phyloP scores from a whole-genome alignment of 768 basidiomycete genomes.

The Leucocoprinus sp. region DNA sequence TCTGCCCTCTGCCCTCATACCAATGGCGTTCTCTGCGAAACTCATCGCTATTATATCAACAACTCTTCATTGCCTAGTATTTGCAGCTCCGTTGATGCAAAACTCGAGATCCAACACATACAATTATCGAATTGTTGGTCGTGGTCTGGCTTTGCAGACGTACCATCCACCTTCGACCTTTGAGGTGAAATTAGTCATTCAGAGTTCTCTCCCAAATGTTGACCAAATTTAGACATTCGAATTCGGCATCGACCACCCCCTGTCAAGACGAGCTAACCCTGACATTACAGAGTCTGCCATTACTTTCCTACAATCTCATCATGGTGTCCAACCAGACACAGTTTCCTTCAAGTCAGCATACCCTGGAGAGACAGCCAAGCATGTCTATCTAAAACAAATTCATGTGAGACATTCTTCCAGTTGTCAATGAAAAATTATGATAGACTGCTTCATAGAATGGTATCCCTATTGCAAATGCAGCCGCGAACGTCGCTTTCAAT shows the following conservation, averaged over 20 bases:
- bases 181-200: conserved; percentile 19
- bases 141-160: conserved; percentile 23
- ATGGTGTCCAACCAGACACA: conserved; percentile 16
- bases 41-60: neutral
- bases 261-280: conserved; percentile 19
- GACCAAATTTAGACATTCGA: conserved; percentile 20
- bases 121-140: conserved; percentile 21
- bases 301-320: conserved; percentile 19
- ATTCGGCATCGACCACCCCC: conserved; percentile 23
- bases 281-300: conserved; percentile 19
- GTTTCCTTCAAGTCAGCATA: conserved; percentile 22
- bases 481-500: conserved; percentile 27
- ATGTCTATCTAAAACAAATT: conserved; percentile 13
- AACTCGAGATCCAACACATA: conserved; percentile 17
- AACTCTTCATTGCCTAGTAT: neutral
- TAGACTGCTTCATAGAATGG: conserved; percentile 16
- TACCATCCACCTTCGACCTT: conserved; percentile 30
- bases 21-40: conserved; percentile 5
- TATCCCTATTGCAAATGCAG: conserved; percentile 27
- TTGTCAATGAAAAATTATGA: neutral
- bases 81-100: neutral
- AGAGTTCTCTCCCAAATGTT: neutral
- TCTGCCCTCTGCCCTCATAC: neutral
- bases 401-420: conserved; percentile 1
- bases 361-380: conserved; percentile 17